A percentile compares a stretch with the other conserved stretches of the same genome.
Conservation (phyloP, 106 monocot species). For the Agapanthus africanus region DNA sequence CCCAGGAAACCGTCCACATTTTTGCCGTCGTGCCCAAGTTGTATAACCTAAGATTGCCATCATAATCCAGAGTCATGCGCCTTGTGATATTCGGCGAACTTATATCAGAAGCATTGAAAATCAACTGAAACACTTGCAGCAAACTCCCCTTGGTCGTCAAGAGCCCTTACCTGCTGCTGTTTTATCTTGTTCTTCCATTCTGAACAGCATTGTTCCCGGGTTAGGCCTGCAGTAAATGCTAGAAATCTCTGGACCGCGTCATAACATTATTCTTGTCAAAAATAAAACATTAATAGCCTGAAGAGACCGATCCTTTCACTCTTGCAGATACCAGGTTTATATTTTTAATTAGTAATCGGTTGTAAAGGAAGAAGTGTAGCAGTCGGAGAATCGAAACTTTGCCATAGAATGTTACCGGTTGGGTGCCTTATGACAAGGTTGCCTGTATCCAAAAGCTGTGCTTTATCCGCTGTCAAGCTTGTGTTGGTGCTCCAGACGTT, state of each 20-base stretch:
- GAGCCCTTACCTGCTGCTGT: constrained; percentile 20
- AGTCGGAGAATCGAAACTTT: constrained; percentile 46
- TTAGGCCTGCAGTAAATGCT: constrained; percentile 43
- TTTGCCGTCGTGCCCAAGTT: constrained; percentile 14
- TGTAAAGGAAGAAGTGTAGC: constrained; percentile 45
- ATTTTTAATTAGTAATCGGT: constrained; percentile 13
- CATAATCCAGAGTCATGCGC: constrained; percentile 31
- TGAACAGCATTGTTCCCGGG: not conserved
- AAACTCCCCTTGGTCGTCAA: constrained; percentile 14
- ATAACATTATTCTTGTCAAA: constrained; percentile 21
- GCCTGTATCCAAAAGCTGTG: not conserved
- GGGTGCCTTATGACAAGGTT: not conserved
- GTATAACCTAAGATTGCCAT: constrained; percentile 32
- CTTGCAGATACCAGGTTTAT: constrained; percentile 13
- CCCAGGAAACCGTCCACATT: constrained; percentile 19
- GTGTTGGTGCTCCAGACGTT: constrained; percentile 19
- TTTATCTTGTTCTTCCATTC: constrained; percentile 17
- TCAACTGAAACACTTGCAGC: constrained; percentile 15
- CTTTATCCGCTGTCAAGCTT: not conserved
- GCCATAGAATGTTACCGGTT: constrained; percentile 16
- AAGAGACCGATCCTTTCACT: not conserved
- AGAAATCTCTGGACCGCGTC: constrained; percentile 22
- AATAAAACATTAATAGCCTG: constrained; percentile 19
- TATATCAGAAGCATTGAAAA: constrained; percentile 7
- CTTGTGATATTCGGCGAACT: constrained; percentile 4